phyloP scores from a whole-genome alignment of 1,139 yeast species.

The Taphrina communis region DNA sequence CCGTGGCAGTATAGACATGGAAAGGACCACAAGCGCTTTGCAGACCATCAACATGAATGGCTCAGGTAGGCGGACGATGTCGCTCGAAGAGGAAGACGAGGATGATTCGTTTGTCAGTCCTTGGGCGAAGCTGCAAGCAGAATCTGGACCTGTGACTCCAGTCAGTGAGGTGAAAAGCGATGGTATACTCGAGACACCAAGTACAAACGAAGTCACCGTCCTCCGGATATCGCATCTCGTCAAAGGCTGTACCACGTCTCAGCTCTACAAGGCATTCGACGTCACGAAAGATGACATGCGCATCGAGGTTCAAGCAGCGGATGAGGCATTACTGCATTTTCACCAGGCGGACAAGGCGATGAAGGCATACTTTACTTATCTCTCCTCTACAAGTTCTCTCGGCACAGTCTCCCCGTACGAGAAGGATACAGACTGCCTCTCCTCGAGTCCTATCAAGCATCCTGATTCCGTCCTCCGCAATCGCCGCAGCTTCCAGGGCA shows the following conservation, averaged over 20 bases:
- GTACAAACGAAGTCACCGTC: slow-evolving; percentile 21
- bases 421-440: background rate
- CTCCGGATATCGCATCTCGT: slow-evolving; percentile 34
- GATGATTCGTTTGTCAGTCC: slow-evolving; percentile 4
- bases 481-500: slow-evolving; percentile 21
- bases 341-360: slow-evolving; percentile 27
- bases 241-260: slow-evolving; percentile 21
- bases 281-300: slow-evolving; percentile 22
- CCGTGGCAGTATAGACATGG: slow-evolving; percentile 17
- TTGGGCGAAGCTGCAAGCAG: slow-evolving; percentile 13
- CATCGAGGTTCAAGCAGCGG: slow-evolving; percentile 33
- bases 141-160: slow-evolving; percentile 13
- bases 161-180: slow-evolving; percentile 12
- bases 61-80: slow-evolving; percentile 23
- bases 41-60: slow-evolving; percentile 16
- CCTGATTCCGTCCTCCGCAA: slow-evolving; percentile 5
- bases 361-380: slow-evolving; percentile 40
- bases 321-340: slow-evolving; percentile 37
- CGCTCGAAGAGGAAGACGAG: slow-evolving; percentile 23
- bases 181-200: background rate
- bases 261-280: slow-evolving; percentile 39
- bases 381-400: slow-evolving; percentile 38
- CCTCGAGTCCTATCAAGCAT: slow-evolving; percentile 11
- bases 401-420: slow-evolving; percentile 41
- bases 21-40: slow-evolving; percentile 16